These are phyloP conservation scores for Starmera dryadoides DNA, from an alignment of 805 yeast genomes.

Conservation along the genomic window DNA sequence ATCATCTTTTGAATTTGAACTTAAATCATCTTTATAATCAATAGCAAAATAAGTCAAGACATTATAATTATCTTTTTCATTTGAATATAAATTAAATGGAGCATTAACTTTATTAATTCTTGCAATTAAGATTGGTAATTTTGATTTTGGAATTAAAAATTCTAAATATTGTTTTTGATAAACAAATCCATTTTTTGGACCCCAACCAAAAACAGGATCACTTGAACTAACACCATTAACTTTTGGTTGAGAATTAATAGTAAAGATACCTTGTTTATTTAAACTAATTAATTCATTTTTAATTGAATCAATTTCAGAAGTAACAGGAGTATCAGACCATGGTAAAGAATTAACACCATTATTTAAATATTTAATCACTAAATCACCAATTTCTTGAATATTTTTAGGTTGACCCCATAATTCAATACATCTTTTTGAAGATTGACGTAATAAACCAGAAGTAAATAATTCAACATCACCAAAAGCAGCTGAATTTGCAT, in stretches of 20 bases:
- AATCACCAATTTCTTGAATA: constrained; percentile 48
- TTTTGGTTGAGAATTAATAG: constrained; percentile 93
- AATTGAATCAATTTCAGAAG: constrained; percentile 65
- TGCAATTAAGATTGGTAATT: constrained; percentile 28
- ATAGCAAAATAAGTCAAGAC: constrained; percentile 76
- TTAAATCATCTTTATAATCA: constrained; percentile 44
- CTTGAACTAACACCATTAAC: constrained; percentile 71
- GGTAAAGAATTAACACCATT: constrained; percentile 76
- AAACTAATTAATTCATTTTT: constrained; percentile 51
- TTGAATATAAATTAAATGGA: constrained; percentile 14
- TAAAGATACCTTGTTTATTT: constrained; percentile 62
- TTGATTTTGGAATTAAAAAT: constrained; percentile 60
- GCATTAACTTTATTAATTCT: constrained; percentile 40
- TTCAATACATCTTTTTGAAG: constrained; percentile 70
- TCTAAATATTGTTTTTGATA: constrained; percentile 93
- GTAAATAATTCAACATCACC: constrained; percentile 84
- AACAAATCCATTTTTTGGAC: constrained; percentile 87
- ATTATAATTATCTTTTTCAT: constrained; percentile 29
- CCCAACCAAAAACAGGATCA: constrained; percentile 84
- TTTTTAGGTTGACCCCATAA: constrained; percentile 82
- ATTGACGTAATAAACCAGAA: constrained; percentile 72
- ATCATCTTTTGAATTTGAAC: constrained; percentile 64
- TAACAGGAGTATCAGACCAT: constrained; percentile 91
- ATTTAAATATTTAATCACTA: constrained; percentile 62
- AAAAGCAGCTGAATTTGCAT: constrained; percentile 94